These are phyloP conservation scores for Xylaria arbuscula DNA, from an alignment of 2,329 filamentous ascomycete species.

Conservation along the genomic window DNA sequence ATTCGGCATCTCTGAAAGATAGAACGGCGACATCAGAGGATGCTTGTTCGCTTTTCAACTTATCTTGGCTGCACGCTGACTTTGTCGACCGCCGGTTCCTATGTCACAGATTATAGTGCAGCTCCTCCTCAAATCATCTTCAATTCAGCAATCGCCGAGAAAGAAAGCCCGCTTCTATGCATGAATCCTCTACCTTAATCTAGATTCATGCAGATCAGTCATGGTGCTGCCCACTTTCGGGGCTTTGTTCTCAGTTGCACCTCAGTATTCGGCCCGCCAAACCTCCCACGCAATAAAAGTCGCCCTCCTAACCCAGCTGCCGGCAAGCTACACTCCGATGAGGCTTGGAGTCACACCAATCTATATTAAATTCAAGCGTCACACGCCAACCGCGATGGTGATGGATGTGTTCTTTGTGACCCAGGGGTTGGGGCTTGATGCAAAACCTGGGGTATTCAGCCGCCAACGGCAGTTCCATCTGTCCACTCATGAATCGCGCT, in stretches of 20 bases:
- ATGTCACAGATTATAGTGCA: neutral
- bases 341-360: constrained; percentile 21
- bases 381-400: constrained; percentile 14
- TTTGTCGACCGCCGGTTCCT: neutral
- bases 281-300: constrained; percentile 17
- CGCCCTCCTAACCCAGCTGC: constrained; percentile 19
- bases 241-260: neutral
- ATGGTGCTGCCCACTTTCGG: neutral
- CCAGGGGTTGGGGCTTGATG: constrained; percentile 39
- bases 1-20: neutral
- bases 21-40: neutral
- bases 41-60: neutral
- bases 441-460: constrained; percentile 46
- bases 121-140: neutral
- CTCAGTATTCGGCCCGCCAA: constrained; percentile 26
- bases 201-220: constrained; percentile 6
- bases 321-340: constrained; percentile 34
- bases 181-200: constrained; percentile 4
- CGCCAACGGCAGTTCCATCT: constrained; percentile 43
- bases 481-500: constrained; percentile 32
- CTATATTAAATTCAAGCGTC: constrained; percentile 34
- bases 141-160: neutral
- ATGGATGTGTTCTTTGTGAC: constrained; percentile 28
- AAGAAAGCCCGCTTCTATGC: neutral
- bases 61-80: neutral